Evolutionary conservation across 805 yeast genomes (phyloP).

Genomic region (Saccharomyces jurei): DNA sequence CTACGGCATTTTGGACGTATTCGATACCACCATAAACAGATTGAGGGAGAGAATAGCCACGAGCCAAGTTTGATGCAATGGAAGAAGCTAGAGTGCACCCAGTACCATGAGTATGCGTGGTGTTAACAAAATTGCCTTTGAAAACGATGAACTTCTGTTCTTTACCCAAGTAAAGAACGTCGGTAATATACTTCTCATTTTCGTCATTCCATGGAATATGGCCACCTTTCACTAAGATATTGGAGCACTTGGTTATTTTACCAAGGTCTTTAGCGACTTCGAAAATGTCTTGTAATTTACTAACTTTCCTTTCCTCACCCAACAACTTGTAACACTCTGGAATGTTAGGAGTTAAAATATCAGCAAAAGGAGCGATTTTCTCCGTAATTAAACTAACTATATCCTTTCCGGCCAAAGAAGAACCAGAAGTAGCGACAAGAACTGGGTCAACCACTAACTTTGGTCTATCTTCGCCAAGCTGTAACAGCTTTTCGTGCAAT

Average conservation of each 20-base stretch:
- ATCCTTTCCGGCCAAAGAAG: constrained; percentile 39
- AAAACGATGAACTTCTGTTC: constrained; percentile 35
- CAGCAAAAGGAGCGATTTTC: constrained; percentile 46
- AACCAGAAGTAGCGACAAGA: constrained; percentile 75
- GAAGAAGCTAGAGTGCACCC: constrained; percentile 85
- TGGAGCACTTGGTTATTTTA: constrained; percentile 36
- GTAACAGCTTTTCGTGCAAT: constrained; percentile 32
- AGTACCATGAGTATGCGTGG: constrained; percentile 74
- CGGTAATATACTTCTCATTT: constrained; percentile 36
- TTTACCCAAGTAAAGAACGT: constrained; percentile 43
- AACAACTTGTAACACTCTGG: constrained; percentile 49
- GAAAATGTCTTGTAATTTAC: constrained; percentile 35
- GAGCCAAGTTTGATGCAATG: constrained; percentile 67
- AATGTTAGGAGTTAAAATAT: constrained; percentile 66
- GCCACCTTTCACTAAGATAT: constrained; percentile 73
- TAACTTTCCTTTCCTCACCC: constrained; percentile 23
- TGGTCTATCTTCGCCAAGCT: constrained; percentile 24
- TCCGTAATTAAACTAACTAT: constrained; percentile 35
- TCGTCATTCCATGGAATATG: constrained; percentile 45
- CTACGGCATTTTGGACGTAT: constrained; percentile 61
- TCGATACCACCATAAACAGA: constrained; percentile 52
- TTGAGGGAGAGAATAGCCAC: constrained; percentile 36
- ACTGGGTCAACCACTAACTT: constrained; percentile 73
- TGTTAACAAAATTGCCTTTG: constrained; percentile 37
- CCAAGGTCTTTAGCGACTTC: constrained; percentile 35